Percentiles rank a stretch among this genome's conserved stretches.
These are phyloP conservation scores for Neonectria hederae DNA, from an alignment of 2,329 filamentous ascomycete species.

Conservation along the genomic window DNA sequence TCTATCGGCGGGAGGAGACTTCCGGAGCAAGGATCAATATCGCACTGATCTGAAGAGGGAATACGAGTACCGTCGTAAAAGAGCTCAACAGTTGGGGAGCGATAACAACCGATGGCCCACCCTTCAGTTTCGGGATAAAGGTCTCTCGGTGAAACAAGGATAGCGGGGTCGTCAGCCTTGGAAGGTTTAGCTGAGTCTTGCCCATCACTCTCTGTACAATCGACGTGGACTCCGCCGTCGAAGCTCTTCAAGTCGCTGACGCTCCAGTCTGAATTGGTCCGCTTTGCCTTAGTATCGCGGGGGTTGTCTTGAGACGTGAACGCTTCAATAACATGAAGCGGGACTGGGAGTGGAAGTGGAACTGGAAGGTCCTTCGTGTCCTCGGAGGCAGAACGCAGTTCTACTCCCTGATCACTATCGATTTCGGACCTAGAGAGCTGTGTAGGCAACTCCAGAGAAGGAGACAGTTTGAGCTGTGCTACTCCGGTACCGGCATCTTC, in stretches of 20 bases:
- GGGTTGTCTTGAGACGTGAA: neutral
- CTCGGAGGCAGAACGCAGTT: neutral
- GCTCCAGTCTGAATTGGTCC: constrained; percentile 10
- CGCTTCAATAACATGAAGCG: constrained; percentile 35
- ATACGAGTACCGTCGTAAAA: constrained; percentile 1
- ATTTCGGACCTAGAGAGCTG: too few relatives aligned
- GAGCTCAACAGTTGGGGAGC: constrained; percentile 4
- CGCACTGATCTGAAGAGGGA: constrained; percentile 32
- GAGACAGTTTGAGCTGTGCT: neutral
- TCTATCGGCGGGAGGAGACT: constrained; percentile 45
- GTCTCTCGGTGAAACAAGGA: too few relatives aligned
- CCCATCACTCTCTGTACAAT: neutral
- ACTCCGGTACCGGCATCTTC: neutral
- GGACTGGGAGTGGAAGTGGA: constrained; percentile 32
- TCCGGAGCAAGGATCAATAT: constrained; percentile 52
- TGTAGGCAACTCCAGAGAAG: neutral
- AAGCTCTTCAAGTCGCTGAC: constrained; percentile 21
- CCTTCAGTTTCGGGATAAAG: neutral
- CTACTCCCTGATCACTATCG: neutral
- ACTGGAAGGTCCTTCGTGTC: neutral
- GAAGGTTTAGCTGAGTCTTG: neutral
- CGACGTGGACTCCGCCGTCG: neutral
- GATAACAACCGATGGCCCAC: constrained; percentile 9
- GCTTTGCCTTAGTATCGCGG: constrained; percentile 2
- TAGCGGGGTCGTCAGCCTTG: neutral